Base-by-base conservation (phyloP, 495 filamentous ascomycete species). In the Penicillium canariense region DNA sequence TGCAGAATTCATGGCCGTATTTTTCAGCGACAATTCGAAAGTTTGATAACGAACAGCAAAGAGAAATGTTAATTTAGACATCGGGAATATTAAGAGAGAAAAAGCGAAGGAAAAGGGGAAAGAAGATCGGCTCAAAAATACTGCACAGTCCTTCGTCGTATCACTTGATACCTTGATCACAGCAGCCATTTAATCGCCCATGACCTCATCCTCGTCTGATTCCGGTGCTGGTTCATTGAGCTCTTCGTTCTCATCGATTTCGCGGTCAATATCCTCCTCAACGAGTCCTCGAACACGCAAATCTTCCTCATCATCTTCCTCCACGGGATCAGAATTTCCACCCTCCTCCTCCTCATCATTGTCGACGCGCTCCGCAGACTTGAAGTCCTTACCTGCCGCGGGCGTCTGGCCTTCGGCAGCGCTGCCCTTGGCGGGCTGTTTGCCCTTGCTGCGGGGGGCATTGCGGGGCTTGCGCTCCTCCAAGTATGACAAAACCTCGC, bases 401-500 rank as follows among this genome's bases (percentile, higher is more conserved):
- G 65, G 64, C n/a, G 66, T 60, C 48, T 73, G 77, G 20, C 57
- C 69, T 50, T 68, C 71, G 14, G 54, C 61, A 28, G 61, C 67
- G 14, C 67, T 59, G 34, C 73, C 12, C 38, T 58, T 61, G 6
- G 54, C 69, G n/a, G 72, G 53, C 52, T 78, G 80, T 52, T 82
- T 81, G 8, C 74, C 74, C 54, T 81, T 84, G 8, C 69, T 69
- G 28, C 51, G 58, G 11, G 63, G 58, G 27, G 61, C 51, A 52
- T 62, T 61, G 70, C 77, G 55, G 55, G 71, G 68, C 59, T 80
- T 81, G 27, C 70, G 72, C 56, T 85, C 82, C 56, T 90, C 89
- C 1, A 97, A 65, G 61, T 84, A 88, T 14, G 78, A 82, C 12
- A 96, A 70, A 6, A 95, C 84, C 58, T 90, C 89, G 58, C 81